phyloP scores from a whole-genome alignment of 108 stramenopile species.

The Cyclostephanos tholiformis region DNA sequence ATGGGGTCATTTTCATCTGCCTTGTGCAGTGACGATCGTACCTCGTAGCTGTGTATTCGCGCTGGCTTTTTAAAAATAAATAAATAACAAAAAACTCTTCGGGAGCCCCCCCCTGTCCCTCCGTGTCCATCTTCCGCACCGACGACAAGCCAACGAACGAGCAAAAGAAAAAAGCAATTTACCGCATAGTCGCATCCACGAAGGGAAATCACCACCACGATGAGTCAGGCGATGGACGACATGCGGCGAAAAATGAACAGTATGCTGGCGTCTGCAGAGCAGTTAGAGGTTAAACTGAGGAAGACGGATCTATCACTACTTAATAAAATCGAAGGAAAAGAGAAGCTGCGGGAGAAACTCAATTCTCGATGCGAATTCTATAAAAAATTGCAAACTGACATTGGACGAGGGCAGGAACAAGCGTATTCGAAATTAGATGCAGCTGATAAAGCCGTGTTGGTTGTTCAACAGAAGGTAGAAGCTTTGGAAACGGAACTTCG shows the following conservation, averaged over 20 bases:
- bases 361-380: neutral
- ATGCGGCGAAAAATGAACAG: neutral
- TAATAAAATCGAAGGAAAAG: neutral
- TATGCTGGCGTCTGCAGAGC: neutral
- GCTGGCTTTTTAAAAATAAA: no score
- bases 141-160: no score
- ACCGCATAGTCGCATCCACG: no score
- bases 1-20: no score
- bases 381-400: neutral
- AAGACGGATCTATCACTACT: neutral
- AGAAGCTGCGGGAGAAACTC: neutral
- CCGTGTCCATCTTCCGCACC: no score
- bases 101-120: no score
- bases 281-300: neutral
- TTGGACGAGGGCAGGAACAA: neutral
- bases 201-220: neutral
- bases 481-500: neutral
- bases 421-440: slow-evolving; percentile 1
- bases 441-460: neutral
- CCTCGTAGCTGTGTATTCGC: no score
- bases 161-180: no score
- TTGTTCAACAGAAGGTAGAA: slow-evolving; percentile 7
- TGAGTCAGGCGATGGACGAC: slow-evolving; percentile 2
- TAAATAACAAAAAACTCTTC: no score
- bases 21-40: no score